Base-by-base conservation (phyloP, 2,329 filamentous ascomycete species). In the Pseudopithomyces maydicus region DNA sequence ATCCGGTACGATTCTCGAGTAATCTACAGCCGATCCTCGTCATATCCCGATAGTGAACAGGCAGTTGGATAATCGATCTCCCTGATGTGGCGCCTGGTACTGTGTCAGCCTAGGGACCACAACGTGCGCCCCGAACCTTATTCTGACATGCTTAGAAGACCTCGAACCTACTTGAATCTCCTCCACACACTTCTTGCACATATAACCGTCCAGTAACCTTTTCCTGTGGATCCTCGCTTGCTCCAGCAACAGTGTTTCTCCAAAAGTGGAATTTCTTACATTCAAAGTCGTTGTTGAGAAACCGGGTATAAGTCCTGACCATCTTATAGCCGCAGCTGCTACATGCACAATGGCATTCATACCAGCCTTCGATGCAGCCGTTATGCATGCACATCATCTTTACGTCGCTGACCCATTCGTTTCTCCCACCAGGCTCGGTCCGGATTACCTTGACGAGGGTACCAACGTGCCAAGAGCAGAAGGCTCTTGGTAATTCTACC, bases 381-480 rank as follows among this genome's bases (percentile, higher is more conserved):
- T 72, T 73, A 51, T 76, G 73, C 62, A 74, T 72, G 52, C 75
- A 77, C 62, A 76, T 71, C 5, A 60, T 50, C 39, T 63, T 55
- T 26, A 57, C 57, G 11, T 50, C 53, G 47, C 63, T 67, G 26
- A 62, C 53, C 74, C 74, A 77, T 45, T 66, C 62, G 22, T 73
- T 73, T n/a, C 54, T 63, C 2, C 65, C 65, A 3, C 57, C 52
- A n/a, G 54, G 12, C 8, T 45, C 59, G 0, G 70, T 70, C 15
- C 53, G 61, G 12, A 73, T 47, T 7, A 66, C 49, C 38, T 60
- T 60, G n/a, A 61, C 54, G 5, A 77, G 52, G 4, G 69, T 65
- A 6, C 68, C 63, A 6, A 75, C 68, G 45, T 76, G 73, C 70
- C 73, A 75, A 8, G 67, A 56, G 55, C 75, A 77, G 32, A 75